Percentiles rank a stretch among this genome's conserved stretches.
phyloP scores from a whole-genome alignment of 2,329 filamentous ascomycete genomes.

The Cryphonectria japonica region DNA sequence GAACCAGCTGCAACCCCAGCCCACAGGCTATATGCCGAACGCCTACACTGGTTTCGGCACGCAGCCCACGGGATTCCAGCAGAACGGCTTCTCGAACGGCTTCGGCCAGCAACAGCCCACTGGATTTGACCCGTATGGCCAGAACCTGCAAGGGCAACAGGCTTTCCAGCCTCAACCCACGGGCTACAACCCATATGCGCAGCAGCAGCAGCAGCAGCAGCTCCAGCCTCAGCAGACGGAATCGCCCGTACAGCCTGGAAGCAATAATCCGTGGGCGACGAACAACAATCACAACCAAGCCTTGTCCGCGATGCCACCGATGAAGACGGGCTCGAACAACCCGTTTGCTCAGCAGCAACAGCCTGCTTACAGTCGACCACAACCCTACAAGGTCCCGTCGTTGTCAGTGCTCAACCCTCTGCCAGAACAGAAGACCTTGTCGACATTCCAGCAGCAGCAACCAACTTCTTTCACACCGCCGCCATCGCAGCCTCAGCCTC shows the following conservation, averaged over 20 bases:
- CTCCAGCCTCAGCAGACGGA: constrained; percentile 59
- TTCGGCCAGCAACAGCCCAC: constrained; percentile 69
- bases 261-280: constrained; percentile 91
- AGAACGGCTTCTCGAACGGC: constrained; percentile 70
- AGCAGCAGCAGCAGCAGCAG: constrained; percentile 49
- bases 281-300: constrained; percentile 59
- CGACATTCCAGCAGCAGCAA: constrained; percentile 59
- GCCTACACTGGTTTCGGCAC: constrained; percentile 58
- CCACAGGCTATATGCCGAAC: constrained; percentile 70
- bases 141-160: constrained; percentile 49
- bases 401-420: constrained; percentile 76
- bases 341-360: constrained; percentile 70
- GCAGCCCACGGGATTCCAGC: constrained; percentile 53
- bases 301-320: constrained; percentile 71
- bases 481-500: constrained; percentile 29
- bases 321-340: constrained; percentile 95
- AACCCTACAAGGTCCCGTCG: constrained; percentile 57
- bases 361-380: constrained; percentile 66
- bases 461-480: constrained; percentile 46
- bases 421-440: constrained; percentile 81
- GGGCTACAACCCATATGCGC: constrained; percentile 58
- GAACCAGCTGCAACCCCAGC: constrained; percentile 75
- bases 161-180: constrained; percentile 56
- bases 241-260: constrained; percentile 72
- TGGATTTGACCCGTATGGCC: constrained; percentile 72